These are phyloP conservation scores for Nowakowskiella sp. DNA, from an alignment of 192 early-diverging fungal genomes.

Conservation along the genomic window DNA sequence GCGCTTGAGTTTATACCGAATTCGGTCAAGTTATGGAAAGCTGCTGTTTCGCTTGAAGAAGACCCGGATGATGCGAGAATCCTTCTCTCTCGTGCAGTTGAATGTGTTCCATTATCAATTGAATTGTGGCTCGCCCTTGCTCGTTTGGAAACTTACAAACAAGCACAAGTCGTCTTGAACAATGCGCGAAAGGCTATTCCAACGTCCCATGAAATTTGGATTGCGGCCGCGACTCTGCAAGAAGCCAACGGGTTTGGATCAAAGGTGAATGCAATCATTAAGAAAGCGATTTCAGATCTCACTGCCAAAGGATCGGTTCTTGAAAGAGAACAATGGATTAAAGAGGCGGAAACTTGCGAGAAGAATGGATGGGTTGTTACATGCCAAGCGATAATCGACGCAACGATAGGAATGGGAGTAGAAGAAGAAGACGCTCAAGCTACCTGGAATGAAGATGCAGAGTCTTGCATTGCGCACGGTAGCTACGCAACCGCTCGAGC, in stretches of 20 bases:
- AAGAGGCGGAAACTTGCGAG: slow-evolving; percentile 77
- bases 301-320: slow-evolving; percentile 57
- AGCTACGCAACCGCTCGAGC: slow-evolving; percentile 74
- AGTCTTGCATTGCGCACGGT: slow-evolving; percentile 52
- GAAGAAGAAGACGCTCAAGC: slow-evolving; percentile 66
- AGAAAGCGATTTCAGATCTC: slow-evolving; percentile 60
- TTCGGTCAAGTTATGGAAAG: slow-evolving; percentile 87
- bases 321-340: slow-evolving; percentile 80
- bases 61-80: slow-evolving; percentile 87
- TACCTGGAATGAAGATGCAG: slow-evolving; percentile 88
- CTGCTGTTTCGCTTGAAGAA: slow-evolving; percentile 83
- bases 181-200: slow-evolving; percentile 76
- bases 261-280: slow-evolving; percentile 62
- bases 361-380: slow-evolving; percentile 66
- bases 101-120: slow-evolving; percentile 79
- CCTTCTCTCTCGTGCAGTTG: slow-evolving; percentile 85
- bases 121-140: slow-evolving; percentile 96
- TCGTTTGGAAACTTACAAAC: slow-evolving; percentile 78
- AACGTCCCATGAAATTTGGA: slow-evolving; percentile 90
- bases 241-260: slow-evolving; percentile 67
- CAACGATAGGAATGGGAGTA: slow-evolving; percentile 70
- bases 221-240: slow-evolving; percentile 84
- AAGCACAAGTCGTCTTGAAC: slow-evolving; percentile 86
- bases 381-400: slow-evolving; percentile 76
- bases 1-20: slow-evolving; percentile 92